These are phyloP conservation scores for Scytalidium lignicola DNA, from an alignment of 2,329 filamentous ascomycete genomes.

Conservation along the genomic window DNA sequence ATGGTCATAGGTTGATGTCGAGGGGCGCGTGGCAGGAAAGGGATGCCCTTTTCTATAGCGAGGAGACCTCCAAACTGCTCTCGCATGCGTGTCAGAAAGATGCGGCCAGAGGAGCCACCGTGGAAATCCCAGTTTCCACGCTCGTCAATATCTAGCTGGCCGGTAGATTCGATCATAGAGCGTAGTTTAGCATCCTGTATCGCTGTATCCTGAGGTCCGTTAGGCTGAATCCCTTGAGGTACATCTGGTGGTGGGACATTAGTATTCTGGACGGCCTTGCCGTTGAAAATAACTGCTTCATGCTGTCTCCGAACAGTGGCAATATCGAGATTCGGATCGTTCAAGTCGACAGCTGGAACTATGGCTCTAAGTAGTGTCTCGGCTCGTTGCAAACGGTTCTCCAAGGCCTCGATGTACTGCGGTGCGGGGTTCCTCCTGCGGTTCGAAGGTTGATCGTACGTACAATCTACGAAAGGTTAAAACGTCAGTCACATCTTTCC, in stretches of 20 bases:
- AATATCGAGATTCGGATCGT: constrained; percentile 73
- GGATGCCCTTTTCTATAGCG: constrained; percentile 51
- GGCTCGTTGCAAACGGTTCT: constrained; percentile 63
- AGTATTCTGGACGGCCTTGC: constrained; percentile 33
- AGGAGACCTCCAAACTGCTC: constrained; percentile 80
- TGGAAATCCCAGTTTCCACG: constrained; percentile 93
- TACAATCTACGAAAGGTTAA: constrained; percentile 50
- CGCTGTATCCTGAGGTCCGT: constrained; percentile 4
- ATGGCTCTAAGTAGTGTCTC: constrained; percentile 59
- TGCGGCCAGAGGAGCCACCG: constrained; percentile 84
- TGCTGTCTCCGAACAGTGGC: constrained; percentile 59
- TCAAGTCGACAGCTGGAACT: constrained; percentile 64
- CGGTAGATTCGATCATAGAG: constrained; percentile 92
- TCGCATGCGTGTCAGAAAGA: constrained; percentile 81
- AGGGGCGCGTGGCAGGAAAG: constrained; percentile 51
- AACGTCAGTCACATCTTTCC: neutral
- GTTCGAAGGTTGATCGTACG: constrained; percentile 75
- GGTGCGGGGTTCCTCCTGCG: constrained; percentile 66
- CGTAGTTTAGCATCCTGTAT: constrained; percentile 70
- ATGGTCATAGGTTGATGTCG: constrained; percentile 53
- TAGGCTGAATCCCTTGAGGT: constrained; percentile 1
- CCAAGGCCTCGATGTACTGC: constrained; percentile 68
- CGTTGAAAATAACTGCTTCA: neutral
- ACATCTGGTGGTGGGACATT: constrained; percentile 28
- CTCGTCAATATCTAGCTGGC: constrained; percentile 86